phyloP scores from a whole-genome alignment of 148 eudicot genomes.

The Camellia lanceoleosa region DNA sequence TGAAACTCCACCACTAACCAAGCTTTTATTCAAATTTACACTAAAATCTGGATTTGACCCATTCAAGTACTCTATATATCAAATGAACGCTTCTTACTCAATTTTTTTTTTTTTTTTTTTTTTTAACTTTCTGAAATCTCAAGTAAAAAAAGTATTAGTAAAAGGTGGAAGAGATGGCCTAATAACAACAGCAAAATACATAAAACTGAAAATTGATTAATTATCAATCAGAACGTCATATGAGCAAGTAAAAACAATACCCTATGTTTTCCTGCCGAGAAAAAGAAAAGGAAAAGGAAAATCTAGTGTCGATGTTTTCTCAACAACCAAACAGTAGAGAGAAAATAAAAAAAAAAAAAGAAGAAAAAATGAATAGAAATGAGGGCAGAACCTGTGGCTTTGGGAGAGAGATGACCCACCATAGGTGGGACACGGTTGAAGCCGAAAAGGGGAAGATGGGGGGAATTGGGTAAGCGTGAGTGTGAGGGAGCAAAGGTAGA shows the following conservation, averaged over 20 bases:
- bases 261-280: background rate
- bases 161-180: too few species aligned
- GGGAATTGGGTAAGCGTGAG: slow-evolving; percentile 11
- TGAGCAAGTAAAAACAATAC: background rate
- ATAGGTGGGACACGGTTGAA: slow-evolving; percentile 18
- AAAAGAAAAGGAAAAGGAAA: background rate
- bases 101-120: too few species aligned
- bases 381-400: slow-evolving; percentile 19
- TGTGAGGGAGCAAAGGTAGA: slow-evolving; percentile 14
- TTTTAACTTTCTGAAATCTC: too few species aligned
- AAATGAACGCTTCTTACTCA: too few species aligned
- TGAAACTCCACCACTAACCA: too few species aligned
- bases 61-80: too few species aligned
- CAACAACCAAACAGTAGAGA: background rate
- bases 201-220: background rate
- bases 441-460: slow-evolving; percentile 18
- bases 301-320: background rate
- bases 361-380: background rate
- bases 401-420: slow-evolving; percentile 29
- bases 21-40: too few species aligned
- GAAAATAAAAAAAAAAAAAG: slow-evolving; percentile 5
- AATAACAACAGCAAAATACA: background rate
- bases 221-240: background rate
- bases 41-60: too few species aligned
- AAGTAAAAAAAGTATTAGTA: too few species aligned